Conservation (phyloP, 331 rosid species). For the Rhamnella rubrinervis region DNA sequence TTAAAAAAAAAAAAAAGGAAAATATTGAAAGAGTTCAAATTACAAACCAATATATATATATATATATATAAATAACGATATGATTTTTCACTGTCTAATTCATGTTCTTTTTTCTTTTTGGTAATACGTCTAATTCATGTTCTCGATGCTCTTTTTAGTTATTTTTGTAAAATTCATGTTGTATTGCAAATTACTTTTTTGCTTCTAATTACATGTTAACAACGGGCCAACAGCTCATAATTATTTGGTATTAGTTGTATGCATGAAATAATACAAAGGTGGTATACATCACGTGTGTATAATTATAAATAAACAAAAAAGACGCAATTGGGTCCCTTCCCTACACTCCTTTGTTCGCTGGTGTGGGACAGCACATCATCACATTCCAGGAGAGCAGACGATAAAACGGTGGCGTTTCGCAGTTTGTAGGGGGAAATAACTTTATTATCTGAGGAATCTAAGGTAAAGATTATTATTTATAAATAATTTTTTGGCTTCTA, state of each 20-base stretch:
- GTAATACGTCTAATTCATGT: no score
- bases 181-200: constrained; percentile 5
- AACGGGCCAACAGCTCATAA: background rate
- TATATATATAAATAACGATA: background rate
- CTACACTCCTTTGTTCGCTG: background rate
- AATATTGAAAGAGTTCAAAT: constrained; percentile 28
- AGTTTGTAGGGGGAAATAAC: no score
- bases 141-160: background rate
- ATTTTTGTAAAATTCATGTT: background rate
- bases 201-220: background rate
- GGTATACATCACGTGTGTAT: constrained; percentile 47
- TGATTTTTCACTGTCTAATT: background rate
- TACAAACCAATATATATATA: constrained; percentile 18
- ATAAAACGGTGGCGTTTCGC: constrained; percentile 28
- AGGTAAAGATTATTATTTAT: constrained; percentile 1
- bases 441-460: background rate
- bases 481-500: no score
- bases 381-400: background rate
- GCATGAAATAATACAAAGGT: no score
- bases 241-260: background rate
- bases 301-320: background rate
- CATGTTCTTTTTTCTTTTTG: no score
- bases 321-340: background rate
- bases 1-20: constrained; percentile 18
- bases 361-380: constrained; percentile 28